Percentiles rank a stretch among this genome's conserved stretches.
These are phyloP conservation scores for Irpex sp. DNA, from an alignment of 1,284 basidiomycete genomes.

Conservation along the genomic window DNA sequence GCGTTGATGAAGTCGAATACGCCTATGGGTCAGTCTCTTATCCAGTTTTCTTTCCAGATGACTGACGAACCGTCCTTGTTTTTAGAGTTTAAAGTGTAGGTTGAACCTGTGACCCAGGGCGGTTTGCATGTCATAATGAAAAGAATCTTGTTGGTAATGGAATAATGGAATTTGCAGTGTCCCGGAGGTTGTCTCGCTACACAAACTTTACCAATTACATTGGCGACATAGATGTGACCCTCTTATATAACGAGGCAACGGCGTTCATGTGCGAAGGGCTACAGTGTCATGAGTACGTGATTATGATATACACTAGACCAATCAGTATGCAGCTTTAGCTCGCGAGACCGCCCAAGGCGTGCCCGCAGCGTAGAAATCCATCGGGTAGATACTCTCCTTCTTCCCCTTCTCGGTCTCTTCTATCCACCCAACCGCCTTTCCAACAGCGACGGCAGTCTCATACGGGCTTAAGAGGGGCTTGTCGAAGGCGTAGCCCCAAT, in stretches of 20 bases:
- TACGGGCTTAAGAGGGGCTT: slow-evolving; percentile 91
- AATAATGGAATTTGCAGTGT: not conserved
- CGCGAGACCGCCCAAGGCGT: slow-evolving; percentile 70
- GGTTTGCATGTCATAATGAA: not conserved
- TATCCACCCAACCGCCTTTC: slow-evolving; percentile 67
- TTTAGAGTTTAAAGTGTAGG: not conserved
- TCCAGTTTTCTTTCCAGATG: not conserved
- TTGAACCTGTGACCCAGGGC: not conserved
- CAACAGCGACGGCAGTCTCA: slow-evolving; percentile 88
- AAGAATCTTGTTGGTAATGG: not conserved
- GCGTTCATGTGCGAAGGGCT: too few species aligned
- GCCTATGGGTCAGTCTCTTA: slow-evolving; percentile 64
- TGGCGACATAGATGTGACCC: not conserved
- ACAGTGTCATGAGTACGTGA: not conserved
- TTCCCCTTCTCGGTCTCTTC: slow-evolving; percentile 36
- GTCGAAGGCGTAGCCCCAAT: slow-evolving; percentile 97
- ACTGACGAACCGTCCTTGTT: not conserved
- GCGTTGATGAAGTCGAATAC: slow-evolving; percentile 86
- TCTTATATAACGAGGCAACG: too few species aligned
- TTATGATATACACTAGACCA: not conserved
- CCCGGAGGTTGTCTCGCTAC: not conserved
- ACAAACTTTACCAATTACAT: not conserved
- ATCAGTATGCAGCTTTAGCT: slow-evolving; percentile 35
- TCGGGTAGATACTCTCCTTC: slow-evolving; percentile 68
- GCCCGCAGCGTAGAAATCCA: slow-evolving; percentile 93